Conservation (phyloP, 257 asterid genomes). For the Fraxinus excelsior region DNA sequence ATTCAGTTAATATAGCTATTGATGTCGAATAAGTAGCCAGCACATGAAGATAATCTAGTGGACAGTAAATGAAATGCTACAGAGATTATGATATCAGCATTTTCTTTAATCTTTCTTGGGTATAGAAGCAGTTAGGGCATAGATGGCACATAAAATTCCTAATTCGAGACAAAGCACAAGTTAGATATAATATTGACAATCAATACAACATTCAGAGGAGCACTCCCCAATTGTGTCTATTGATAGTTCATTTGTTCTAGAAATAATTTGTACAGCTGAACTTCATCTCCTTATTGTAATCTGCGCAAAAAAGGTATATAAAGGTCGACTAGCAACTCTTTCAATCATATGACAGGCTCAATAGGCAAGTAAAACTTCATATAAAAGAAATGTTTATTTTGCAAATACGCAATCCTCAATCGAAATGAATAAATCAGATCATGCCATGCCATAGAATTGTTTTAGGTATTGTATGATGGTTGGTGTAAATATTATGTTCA, state of each 20-base stretch:
- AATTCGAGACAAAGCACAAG: neutral
- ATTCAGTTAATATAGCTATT: constrained; percentile 18
- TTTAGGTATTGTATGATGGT: constrained; percentile 15
- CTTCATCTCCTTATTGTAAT: neutral
- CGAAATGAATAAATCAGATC: constrained; percentile 14
- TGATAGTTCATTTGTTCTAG: constrained; percentile 6
- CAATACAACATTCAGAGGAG: constrained; percentile 8
- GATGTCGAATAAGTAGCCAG: neutral
- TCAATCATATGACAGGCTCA: constrained; percentile 9
- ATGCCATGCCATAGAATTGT: neutral
- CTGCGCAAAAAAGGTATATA: constrained; percentile 10
- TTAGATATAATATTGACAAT: constrained; percentile 9
- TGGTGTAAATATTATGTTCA: neutral
- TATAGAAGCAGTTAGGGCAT: constrained; percentile 11
- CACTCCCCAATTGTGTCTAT: neutral
- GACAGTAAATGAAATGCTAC: neutral
- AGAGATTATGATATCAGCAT: constrained; percentile 2
- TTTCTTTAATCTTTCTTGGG: constrained; percentile 8
- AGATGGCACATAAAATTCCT: constrained; percentile 1
- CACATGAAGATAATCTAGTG: neutral
- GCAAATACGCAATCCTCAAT: constrained; percentile 4
- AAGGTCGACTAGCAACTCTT: neutral
- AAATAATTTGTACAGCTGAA: constrained; percentile 3
- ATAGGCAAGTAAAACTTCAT: neutral
- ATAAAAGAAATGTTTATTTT: neutral